A percentile compares a stretch with the other conserved stretches of the same genome.
These are phyloP conservation scores for Lachnellula arida DNA, from an alignment of 2,329 filamentous ascomycete genomes.

Conservation along the genomic window DNA sequence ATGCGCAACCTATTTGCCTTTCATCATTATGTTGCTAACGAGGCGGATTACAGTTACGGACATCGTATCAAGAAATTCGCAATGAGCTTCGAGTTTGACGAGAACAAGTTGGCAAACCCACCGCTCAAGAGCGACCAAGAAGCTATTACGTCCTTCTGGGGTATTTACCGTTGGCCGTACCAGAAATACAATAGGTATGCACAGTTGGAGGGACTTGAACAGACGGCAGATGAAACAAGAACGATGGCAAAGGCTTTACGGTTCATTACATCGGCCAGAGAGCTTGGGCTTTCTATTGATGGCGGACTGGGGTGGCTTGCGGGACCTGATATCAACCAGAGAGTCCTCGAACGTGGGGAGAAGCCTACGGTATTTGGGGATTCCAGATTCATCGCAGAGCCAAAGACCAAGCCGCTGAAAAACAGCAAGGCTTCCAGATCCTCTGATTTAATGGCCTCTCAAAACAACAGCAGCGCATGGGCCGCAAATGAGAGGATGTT, in stretches of 20 bases:
- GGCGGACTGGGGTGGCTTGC: slow-evolving; percentile 63
- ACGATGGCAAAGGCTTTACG: slow-evolving; percentile 58
- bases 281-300: slow-evolving; percentile 64
- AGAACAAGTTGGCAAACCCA: slow-evolving; percentile 45
- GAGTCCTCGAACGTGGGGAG: slow-evolving; percentile 37
- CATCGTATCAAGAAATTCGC: slow-evolving; percentile 58
- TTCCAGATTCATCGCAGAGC: slow-evolving; percentile 34
- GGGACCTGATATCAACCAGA: slow-evolving; percentile 53
- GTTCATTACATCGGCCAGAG: slow-evolving; percentile 49
- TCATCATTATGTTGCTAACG: background rate
- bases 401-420: slow-evolving; percentile 13
- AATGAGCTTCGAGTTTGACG: slow-evolving; percentile 64
- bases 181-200: slow-evolving; percentile 55
- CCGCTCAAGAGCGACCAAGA: slow-evolving; percentile 53
- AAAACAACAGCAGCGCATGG: slow-evolving; percentile 1
- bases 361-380: slow-evolving; percentile 43
- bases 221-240: slow-evolving; percentile 57
- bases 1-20: background rate
- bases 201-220: slow-evolving; percentile 55
- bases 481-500: slow-evolving; percentile 21
- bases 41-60: slow-evolving; percentile 40
- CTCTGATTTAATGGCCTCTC: background rate
- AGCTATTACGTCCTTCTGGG: slow-evolving; percentile 55
- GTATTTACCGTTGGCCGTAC: slow-evolving; percentile 60
- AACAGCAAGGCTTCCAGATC: slow-evolving; percentile 4